phyloP scores from a whole-genome alignment of 1,284 basidiomycete genomes.

The Trichosporon sp. region DNA sequence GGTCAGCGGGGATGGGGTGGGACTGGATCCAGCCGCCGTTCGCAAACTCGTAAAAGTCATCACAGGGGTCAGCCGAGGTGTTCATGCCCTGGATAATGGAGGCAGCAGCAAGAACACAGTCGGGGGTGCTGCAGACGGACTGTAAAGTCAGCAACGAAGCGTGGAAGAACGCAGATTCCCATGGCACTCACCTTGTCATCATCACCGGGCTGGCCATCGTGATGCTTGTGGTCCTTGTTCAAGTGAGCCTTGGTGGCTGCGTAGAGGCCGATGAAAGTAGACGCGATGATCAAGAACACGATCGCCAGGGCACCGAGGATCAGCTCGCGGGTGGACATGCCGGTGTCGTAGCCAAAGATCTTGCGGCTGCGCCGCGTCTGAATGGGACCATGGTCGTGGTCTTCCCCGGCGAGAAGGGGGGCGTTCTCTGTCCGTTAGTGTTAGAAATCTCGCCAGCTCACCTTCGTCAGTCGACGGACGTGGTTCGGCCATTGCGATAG shows the following conservation, averaged over 20 bases:
- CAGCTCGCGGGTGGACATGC: conserved; percentile 65
- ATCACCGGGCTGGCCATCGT: conserved; percentile 30
- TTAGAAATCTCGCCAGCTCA: conserved; percentile 16
- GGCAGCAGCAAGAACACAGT: conserved; percentile 79
- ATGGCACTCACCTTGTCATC: conserved; percentile 11
- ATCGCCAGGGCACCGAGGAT: conserved; percentile 70
- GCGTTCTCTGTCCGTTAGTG: conserved; percentile 43
- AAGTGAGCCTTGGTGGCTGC: conserved; percentile 76
- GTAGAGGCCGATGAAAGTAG: conserved; percentile 87
- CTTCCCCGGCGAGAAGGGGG: conserved; percentile 37
- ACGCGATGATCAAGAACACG: conserved; percentile 71
- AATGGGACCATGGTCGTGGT: conserved; percentile 14
- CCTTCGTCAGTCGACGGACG: conserved; percentile 48
- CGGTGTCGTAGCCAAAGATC: not conserved
- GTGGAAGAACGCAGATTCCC: conserved; percentile 5
- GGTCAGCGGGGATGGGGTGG: conserved; percentile 79
- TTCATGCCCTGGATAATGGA: conserved; percentile 78
- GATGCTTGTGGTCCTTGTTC: conserved; percentile 52
- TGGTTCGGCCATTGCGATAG: conserved; percentile 40
- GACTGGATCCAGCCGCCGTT: conserved; percentile 73
- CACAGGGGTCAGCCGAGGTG: conserved; percentile 80
- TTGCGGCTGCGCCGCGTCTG: not conserved
- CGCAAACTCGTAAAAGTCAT: conserved; percentile 89
- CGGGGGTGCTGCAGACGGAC: conserved; percentile 67
- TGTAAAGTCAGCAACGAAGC: conserved; percentile 31